Base-by-base conservation (phyloP, 345 rosid genomes). In the Iberis pinnata region DNA sequence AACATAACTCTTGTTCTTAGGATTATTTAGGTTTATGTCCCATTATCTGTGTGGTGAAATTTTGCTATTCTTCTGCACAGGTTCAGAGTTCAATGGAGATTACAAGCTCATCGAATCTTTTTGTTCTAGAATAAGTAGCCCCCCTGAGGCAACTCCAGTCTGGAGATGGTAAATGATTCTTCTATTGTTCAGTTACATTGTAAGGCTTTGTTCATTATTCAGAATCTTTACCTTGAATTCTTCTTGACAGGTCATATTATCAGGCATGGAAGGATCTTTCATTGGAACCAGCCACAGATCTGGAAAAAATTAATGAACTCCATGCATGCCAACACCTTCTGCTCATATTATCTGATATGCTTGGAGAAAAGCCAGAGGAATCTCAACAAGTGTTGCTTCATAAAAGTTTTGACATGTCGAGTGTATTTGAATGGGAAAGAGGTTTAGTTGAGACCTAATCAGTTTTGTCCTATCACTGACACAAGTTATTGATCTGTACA, bases 161-260 rank as follows among this genome's bases (percentile, higher is more conserved):
- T 87, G 96, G 98, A 84, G 87, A 84, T 87, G 98, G 98, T 86
- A 86, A 45, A 33, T 4, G 17, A 53, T 40, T 35, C 27, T 7
- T 45, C 56, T 47, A 12, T 46, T 38, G 22, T 46, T 38, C 27
- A 18, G 14, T 52, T 49, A 52, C 15, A 20, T 51, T 58, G 11
- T 18, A 27, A 27, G 19, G 36, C 49, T 43, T 67, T 49, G 29
- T 48, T 52, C n/a, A 44, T 37, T 17, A 29, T 26, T 43, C 43
- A 22, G 6, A 22, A 6, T 22, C 25, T 22, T 22, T 22, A 6
- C 25, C 3, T 22, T 22, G 25, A 45, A 9, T 26, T n/a, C 24
- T 58, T 40, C 53, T 43, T 27, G 17, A 53, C 75, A 87, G 98
- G 98, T 77, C 95, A 8, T 90, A 68, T 75, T 57, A 72, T 50